Base-by-base conservation (phyloP, 2,329 filamentous ascomycete genomes). In the Fusarium hainanense region DNA sequence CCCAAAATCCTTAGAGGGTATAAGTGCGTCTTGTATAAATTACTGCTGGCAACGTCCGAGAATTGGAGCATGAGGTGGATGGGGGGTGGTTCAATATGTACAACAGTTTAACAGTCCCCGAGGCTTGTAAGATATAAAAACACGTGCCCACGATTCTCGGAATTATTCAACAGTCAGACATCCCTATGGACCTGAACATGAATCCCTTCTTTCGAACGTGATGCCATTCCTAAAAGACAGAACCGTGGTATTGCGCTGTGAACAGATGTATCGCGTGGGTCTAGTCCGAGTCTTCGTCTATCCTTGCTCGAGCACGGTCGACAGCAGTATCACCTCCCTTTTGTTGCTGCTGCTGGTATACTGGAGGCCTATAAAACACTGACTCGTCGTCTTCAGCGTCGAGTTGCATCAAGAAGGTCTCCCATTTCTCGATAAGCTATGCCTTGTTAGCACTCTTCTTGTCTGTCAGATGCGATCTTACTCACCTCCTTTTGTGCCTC, bases 401-500 rank as follows among this genome's bases (percentile, higher is more conserved):
- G 44, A 99, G 85, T 79, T 98, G 96, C 87, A 98, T 91, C 54
- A 99, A 85, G 84, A 97, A 99, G 0, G 96, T 98, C 82, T 99
- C 96, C 96, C 96, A 99, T 68, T 98, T 91, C 81, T 99, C 96
- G 76, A 90, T 89, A 69, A 89, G 80, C 85, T 89, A 66, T 23
- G 70, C 10, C 72, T 73, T 58, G 69, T 79, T 66, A 77, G 75
- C 51, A 32, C n/a, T 27, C 16, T 21, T 49, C 25, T 25, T 41
- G 16, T 25, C n/a, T 21, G 13, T 21, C 10, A 11, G 16, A 14
- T 18, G 12, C 18, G 32, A 11, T 27, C 20, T 25, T 32, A 81
- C 88, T 80, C 79, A 96, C 95, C 90, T 99, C 96, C 82, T 99
- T 99, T 83, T 99, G 96, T 58, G 95, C 96, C 82, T 99, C 96